Evolutionary conservation across 108 stramenopile species (phyloP), one percentile per base, ranked within the genome.

Genomic region (Bacterosira constricta): DNA sequence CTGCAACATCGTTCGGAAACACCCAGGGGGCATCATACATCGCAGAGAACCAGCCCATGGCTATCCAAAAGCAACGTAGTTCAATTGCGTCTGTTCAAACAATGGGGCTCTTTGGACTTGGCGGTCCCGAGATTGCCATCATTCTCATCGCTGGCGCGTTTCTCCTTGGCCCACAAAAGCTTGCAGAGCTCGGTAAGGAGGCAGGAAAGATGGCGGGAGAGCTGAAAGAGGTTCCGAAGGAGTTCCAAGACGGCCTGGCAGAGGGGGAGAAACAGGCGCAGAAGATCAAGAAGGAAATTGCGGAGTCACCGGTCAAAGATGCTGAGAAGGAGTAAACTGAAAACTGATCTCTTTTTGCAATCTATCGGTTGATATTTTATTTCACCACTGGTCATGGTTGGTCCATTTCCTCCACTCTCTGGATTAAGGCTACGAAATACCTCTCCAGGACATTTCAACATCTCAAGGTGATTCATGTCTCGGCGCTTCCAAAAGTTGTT

Each of bases 191-290:
- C 30, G 92, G 91, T 52, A 96, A 95, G 79, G 96, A 97, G 66
- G 90, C 92, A 12, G 96, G 96, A 66, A 93, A 93, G 82, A 96
- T 97, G 81, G 96, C 96, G 3, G 96, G 96, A 32, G 96, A 97
- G 79, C 73, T 97, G 39, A 97, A 97, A 80, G 96, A 96, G 66
- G 93, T 96, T 26, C 95, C 95, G 27, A 93, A 95, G 63, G 95
- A 97, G 64, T 97, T 97, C 80, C 95, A 97, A 84, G 84, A 90
- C 62, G 96, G 96, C 21, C 69, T 97, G 74, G 75, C 80, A 23
- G 96, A 97, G 66, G 96, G 95, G 21, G 96, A 97, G 81, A 77
- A 74, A 62, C 46, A 84, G 66, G 92, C 92, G 32, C 81, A 84
- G 74, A 31, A 39, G 35, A 79, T 83, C 55, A 93, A 89, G 81